Percentiles rank a stretch among this genome's conserved stretches.
Evolutionary conservation across 345 rosid species (phyloP).

Genomic region (Clausena lansium): DNA sequence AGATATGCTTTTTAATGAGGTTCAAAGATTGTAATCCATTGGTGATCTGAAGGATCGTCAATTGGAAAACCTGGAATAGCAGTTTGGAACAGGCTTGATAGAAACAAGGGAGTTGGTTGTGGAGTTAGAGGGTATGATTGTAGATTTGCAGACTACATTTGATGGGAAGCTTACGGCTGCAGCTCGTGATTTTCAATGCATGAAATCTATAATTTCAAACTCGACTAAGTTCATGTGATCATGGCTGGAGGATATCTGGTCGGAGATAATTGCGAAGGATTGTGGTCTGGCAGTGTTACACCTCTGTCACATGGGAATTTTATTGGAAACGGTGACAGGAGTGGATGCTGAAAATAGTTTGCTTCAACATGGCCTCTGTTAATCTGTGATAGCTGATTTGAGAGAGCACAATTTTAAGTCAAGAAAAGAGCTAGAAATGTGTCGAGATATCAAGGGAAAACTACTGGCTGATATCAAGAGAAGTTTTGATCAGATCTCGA

Average conservation of each 20-base stretch:
- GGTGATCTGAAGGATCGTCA: conserved; percentile 49
- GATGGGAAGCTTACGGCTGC: conserved; percentile 40
- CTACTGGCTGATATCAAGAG: conserved; percentile 80
- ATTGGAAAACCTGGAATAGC: conserved; percentile 55
- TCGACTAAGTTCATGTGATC: conserved; percentile 51
- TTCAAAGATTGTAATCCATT: conserved; percentile 55
- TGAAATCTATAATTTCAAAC: conserved; percentile 54
- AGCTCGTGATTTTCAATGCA: conserved; percentile 41
- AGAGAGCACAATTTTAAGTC: conserved; percentile 74
- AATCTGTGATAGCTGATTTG: conserved; percentile 61
- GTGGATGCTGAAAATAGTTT: conserved; percentile 81
- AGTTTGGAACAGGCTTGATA: conserved; percentile 50
- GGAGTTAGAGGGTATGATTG: conserved; percentile 57
- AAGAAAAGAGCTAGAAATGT: conserved; percentile 73
- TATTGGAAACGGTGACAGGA: conserved; percentile 83
- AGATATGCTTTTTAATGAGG: conserved; percentile 46
- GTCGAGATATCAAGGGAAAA: conserved; percentile 72
- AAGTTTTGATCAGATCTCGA: conserved; percentile 65
- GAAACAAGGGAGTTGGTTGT: conserved; percentile 50
- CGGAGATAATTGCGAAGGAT: conserved; percentile 82
- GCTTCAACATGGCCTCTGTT: conserved; percentile 74
- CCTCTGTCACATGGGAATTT: conserved; percentile 84
- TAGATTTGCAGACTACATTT: conserved; percentile 44
- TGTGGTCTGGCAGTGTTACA: conserved; percentile 89
- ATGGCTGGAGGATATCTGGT: conserved; percentile 92